These are phyloP conservation scores for Ocimum tenuiflorum DNA, from an alignment of 257 asterid species.

Conservation along the genomic window DNA sequence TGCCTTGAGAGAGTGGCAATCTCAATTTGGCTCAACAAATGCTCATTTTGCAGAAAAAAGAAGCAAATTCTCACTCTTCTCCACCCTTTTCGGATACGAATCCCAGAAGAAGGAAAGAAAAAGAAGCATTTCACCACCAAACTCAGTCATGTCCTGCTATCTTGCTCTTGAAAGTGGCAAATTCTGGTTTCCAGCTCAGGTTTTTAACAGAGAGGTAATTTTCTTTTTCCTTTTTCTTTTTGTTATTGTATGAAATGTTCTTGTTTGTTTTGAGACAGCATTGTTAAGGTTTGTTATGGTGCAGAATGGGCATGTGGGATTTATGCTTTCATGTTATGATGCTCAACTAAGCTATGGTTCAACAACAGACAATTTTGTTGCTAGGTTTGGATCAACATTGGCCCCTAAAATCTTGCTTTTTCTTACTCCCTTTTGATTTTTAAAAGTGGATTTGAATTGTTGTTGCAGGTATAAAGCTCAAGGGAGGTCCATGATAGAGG, in stretches of 20 bases:
- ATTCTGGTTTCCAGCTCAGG: constrained; percentile 96
- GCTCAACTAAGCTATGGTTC: constrained; percentile 74
- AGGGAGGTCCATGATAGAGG: constrained; percentile 68
- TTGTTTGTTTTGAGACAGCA: neutral
- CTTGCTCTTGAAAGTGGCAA: constrained; percentile 72
- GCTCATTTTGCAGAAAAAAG: constrained; percentile 8
- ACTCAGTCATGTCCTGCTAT: constrained; percentile 50
- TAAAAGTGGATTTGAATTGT: neutral
- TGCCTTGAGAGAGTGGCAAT: constrained; percentile 52
- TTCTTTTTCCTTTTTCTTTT: neutral
- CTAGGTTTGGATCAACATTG: constrained; percentile 43
- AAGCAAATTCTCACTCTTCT: constrained; percentile 16
- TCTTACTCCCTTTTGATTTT: neutral
- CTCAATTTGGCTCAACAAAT: constrained; percentile 29
- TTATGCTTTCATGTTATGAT: constrained; percentile 87
- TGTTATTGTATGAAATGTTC: neutral
- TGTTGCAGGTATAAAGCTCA: constrained; percentile 52
- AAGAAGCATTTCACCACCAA: constrained; percentile 7
- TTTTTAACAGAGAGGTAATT: constrained; percentile 86
- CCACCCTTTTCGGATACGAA: constrained; percentile 16
- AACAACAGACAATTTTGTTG: constrained; percentile 56
- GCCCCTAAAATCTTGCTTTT: neutral
- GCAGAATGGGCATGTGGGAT: constrained; percentile 83
- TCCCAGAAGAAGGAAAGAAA: constrained; percentile 19
- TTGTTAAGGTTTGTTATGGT: constrained; percentile 12